These are phyloP conservation scores for Casuarina equisetifolia DNA, from an alignment of 306 rosid species.

Conservation along the genomic window DNA sequence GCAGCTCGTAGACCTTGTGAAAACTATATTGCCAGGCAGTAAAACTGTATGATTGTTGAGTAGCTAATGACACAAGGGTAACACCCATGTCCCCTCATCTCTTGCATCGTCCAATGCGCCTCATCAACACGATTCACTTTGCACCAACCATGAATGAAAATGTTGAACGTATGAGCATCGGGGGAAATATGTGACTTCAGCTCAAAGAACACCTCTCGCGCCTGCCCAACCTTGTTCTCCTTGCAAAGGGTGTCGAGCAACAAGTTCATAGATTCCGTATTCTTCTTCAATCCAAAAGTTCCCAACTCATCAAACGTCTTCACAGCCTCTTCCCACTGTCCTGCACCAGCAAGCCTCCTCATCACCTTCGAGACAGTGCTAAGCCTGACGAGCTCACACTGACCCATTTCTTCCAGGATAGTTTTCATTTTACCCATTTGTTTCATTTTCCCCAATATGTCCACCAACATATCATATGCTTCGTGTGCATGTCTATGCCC, in stretches of 20 bases:
- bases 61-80: constrained; percentile 77
- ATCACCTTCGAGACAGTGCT: constrained; percentile 63
- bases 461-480: constrained; percentile 61
- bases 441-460: constrained; percentile 79
- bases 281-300: constrained; percentile 67
- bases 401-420: constrained; percentile 59
- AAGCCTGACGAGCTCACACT: constrained; percentile 34
- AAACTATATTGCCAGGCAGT: constrained; percentile 57
- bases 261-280: constrained; percentile 75
- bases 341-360: constrained; percentile 82
- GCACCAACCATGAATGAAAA: constrained; percentile 91
- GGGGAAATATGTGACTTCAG: constrained; percentile 68
- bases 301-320: constrained; percentile 66
- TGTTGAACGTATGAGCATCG: constrained; percentile 72
- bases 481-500: constrained; percentile 47
- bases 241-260: constrained; percentile 87
- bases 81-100: constrained; percentile 83
- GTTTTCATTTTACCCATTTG: constrained; percentile 55
- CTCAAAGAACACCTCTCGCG: constrained; percentile 61
- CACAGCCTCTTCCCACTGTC: constrained; percentile 75
- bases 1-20: constrained; percentile 53
- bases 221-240: constrained; percentile 65
- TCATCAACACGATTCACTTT: constrained; percentile 69
- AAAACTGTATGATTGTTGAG: constrained; percentile 62
- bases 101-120: constrained; percentile 86